These are phyloP conservation scores for Cyphellophora europaea DNA, from an alignment of 2,329 filamentous ascomycete genomes.

Conservation along the genomic window DNA sequence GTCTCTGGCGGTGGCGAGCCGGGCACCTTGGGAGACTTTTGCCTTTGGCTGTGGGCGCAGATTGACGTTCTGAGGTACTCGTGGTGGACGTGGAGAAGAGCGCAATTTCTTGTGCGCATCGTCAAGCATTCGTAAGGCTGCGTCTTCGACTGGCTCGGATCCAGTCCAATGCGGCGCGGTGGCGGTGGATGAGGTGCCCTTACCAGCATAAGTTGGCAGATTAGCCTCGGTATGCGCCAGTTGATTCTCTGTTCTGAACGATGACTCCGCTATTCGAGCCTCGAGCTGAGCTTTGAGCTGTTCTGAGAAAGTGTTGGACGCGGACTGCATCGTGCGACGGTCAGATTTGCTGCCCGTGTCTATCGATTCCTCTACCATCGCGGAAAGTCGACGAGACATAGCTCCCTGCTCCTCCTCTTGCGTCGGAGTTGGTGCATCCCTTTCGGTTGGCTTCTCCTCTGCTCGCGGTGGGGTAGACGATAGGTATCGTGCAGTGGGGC, in stretches of 20 bases:
- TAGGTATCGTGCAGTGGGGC: no score
- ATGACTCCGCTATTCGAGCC: slow-evolving; percentile 48
- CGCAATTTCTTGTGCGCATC: slow-evolving; percentile 51
- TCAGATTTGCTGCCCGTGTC: slow-evolving; percentile 46
- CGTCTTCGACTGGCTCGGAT: slow-evolving; percentile 62
- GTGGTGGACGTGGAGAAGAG: slow-evolving; percentile 29
- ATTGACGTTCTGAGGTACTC: slow-evolving; percentile 26
- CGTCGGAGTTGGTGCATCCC: neutral
- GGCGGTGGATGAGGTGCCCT: slow-evolving; percentile 60
- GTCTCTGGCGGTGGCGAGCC: slow-evolving; percentile 51
- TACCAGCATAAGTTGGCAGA: slow-evolving; percentile 53
- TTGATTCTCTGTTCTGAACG: slow-evolving; percentile 44
- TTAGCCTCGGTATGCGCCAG: slow-evolving; percentile 44
- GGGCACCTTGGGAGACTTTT: slow-evolving; percentile 33
- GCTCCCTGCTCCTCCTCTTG: slow-evolving; percentile 38
- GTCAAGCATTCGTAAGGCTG: slow-evolving; percentile 69
- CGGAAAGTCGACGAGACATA: slow-evolving; percentile 47
- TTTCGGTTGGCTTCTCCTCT: no score
- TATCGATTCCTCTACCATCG: slow-evolving; percentile 52
- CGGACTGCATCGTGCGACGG: slow-evolving; percentile 48
- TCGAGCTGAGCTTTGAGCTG: slow-evolving; percentile 50
- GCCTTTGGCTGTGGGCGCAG: slow-evolving; percentile 37
- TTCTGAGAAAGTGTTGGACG: slow-evolving; percentile 50
- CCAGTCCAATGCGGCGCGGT: slow-evolving; percentile 68
- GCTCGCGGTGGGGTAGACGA: neutral